Percentiles rank a stretch among this genome's conserved stretches.
These are phyloP conservation scores for Podaxis rugospora DNA, from an alignment of 768 basidiomycete species.

Conservation along the genomic window DNA sequence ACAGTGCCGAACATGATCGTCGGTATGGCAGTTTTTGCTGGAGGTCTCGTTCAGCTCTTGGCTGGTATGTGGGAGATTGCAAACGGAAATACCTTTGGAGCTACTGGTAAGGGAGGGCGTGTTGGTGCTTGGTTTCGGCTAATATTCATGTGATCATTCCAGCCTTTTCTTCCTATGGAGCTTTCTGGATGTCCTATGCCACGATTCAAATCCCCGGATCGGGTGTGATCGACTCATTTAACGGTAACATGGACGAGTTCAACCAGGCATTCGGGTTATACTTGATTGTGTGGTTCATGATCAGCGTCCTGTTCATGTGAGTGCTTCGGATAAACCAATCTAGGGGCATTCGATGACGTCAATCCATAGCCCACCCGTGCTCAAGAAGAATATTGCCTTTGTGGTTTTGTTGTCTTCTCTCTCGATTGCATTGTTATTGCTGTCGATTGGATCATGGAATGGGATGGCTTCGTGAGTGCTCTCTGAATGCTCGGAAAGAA, in stretches of 20 bases:
- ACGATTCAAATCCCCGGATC: constrained; percentile 63
- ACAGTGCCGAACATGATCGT: constrained; percentile 56
- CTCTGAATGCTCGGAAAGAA: not conserved
- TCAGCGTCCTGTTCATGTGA: constrained; percentile 62
- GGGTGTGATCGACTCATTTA: constrained; percentile 52
- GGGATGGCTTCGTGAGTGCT: constrained; percentile 23
- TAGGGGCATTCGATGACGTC: not conserved
- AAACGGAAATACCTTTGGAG: constrained; percentile 59
- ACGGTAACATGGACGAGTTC: constrained; percentile 31
- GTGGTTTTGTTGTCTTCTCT: constrained; percentile 22
- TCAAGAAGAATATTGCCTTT: constrained; percentile 22
- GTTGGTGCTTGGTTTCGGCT: not conserved
- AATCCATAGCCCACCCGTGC: constrained; percentile 18
- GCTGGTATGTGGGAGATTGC: constrained; percentile 81
- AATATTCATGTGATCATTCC: not conserved
- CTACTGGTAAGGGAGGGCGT: constrained; percentile 50
- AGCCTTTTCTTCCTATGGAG: constrained; percentile 73
- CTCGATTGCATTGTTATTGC: constrained; percentile 22
- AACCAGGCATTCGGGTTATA: constrained; percentile 62
- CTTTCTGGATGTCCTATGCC: constrained; percentile 79
- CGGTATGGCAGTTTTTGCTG: constrained; percentile 72
- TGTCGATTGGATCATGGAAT: constrained; percentile 26
- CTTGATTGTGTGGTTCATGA: constrained; percentile 60
- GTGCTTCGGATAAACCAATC: constrained; percentile 18
- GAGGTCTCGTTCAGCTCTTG: constrained; percentile 75